Percentiles rank a stretch among this genome's conserved stretches.
Conservation (phyloP, 192 early-diverging fungal genomes). For the Coemansia sp. region DNA sequence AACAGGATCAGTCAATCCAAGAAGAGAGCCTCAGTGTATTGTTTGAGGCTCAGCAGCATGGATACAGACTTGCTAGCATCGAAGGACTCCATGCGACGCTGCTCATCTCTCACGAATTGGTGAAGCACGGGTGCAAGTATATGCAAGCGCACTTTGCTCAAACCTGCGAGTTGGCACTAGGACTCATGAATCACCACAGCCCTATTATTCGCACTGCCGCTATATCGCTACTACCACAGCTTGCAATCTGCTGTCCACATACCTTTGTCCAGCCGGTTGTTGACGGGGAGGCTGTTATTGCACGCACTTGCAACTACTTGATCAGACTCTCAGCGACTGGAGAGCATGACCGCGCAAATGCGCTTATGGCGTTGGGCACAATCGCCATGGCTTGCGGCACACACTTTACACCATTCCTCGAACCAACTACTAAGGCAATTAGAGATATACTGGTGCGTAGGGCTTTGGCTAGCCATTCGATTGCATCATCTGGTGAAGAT, state of each 20-base stretch:
- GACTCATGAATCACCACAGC: slow-evolving; percentile 78
- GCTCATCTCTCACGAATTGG: slow-evolving; percentile 76
- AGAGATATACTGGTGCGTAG: slow-evolving; percentile 65
- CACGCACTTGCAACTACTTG: slow-evolving; percentile 74
- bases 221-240: slow-evolving; percentile 75
- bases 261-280: slow-evolving; percentile 58
- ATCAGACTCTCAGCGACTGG: slow-evolving; percentile 70
- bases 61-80: slow-evolving; percentile 65
- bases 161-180: slow-evolving; percentile 73
- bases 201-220: slow-evolving; percentile 78
- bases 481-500: slow-evolving; percentile 26
- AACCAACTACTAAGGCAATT: slow-evolving; percentile 72
- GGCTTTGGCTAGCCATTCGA: slow-evolving; percentile 50
- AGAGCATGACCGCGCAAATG: slow-evolving; percentile 56
- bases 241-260: slow-evolving; percentile 76
- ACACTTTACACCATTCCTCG: slow-evolving; percentile 78
- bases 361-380: slow-evolving; percentile 83
- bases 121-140: slow-evolving; percentile 81
- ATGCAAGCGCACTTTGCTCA: slow-evolving; percentile 78
- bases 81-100: slow-evolving; percentile 88
- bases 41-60: slow-evolving; percentile 78
- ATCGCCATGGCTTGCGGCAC: slow-evolving; percentile 78
- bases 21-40: slow-evolving; percentile 78
- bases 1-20: slow-evolving; percentile 54
- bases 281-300: slow-evolving; percentile 63